Percentiles rank a stretch among this genome's conserved stretches.
Evolutionary conservation across 163 green algal genomes (phyloP).

Genomic region (Chlorella variabilis): DNA sequence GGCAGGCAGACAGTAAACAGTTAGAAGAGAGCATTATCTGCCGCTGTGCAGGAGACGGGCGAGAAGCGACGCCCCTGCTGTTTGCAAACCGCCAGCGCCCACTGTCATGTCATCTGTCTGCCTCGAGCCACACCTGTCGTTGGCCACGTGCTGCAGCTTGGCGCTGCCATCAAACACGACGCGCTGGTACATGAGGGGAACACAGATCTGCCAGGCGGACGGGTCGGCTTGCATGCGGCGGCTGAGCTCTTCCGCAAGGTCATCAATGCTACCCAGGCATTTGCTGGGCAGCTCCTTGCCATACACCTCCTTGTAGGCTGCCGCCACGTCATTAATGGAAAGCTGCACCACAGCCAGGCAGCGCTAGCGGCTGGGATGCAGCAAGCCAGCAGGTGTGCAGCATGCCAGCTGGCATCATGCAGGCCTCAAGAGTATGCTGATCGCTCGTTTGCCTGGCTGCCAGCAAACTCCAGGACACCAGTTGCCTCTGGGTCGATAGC

Average conservation of each 20-base stretch:
- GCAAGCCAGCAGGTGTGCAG: not conserved
- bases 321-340: not conserved
- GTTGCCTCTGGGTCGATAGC: not conserved
- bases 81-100: too few species aligned
- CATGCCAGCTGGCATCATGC: too few species aligned
- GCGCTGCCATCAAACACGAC: not conserved
- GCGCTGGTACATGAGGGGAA: not conserved
- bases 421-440: not conserved
- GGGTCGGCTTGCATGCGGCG: not conserved
- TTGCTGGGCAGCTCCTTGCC: not conserved
- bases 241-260: not conserved
- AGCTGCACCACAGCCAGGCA: not conserved
- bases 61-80: too few species aligned
- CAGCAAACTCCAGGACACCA: slow-evolving; percentile 1
- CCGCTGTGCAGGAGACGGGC: too few species aligned
- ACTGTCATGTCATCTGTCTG: too few species aligned
- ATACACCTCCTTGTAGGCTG: slow-evolving; percentile 2
- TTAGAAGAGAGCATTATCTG: too few species aligned
- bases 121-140: not conserved
- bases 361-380: not conserved
- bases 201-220: not conserved
- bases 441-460: not conserved
- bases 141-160: not conserved
- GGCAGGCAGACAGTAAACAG: too few species aligned
- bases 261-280: slow-evolving; percentile 6